Evolutionary conservation across 768 basidiomycete species (phyloP), one percentile per base, ranked within the genome.

Genomic region (Trametes villosa): DNA sequence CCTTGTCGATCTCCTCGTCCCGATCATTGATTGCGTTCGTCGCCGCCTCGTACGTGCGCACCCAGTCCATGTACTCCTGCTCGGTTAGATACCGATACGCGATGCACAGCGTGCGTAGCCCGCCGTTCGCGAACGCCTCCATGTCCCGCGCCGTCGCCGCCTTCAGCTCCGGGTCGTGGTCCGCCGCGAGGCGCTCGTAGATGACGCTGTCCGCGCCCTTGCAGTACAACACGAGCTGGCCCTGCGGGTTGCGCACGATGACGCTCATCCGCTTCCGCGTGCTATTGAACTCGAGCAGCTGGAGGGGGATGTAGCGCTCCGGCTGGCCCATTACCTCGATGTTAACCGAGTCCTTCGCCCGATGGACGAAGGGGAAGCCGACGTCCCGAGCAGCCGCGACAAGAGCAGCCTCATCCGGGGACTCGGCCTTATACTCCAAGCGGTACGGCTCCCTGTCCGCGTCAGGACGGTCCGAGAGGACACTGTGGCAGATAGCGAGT

Each of bases 121-220:
- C 96, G 47, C 81, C 89, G 64, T 98, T 99, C 55, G 96, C 96
- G 73, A 97, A 97, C 59, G 79, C 78, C 74, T 98, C 96, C 86
- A 98, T 91, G 70, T 98, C 94, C 72, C 83, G 84, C 65, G 79
- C 80, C 44, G 96, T 98, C 71, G 86, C 78, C 44, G 85, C 87
- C 78, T 92, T 92, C 64, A 97, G 68, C 41, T 64, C 77, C 2
- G 79, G 78, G 68, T 96, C 92, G 69, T 92, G 92, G 65, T 91
- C 84, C 47, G 79, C 75, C n/a, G 84, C 82, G 3, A 98, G 81
- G 12, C 96, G 86, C 65, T 88, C 87, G 70, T 96, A 96, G 67
- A 98, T 90, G 68, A 98, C 94, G 65, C 87, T 91, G 74, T 98
- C 96, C 15, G 96, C 96, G n/a, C 96, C 96, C 75, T 98, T 98